A percentile compares a stretch with the other conserved stretches of the same genome.
These are phyloP conservation scores for Citropsis articulata DNA, from an alignment of 345 rosid species.

Conservation along the genomic window DNA sequence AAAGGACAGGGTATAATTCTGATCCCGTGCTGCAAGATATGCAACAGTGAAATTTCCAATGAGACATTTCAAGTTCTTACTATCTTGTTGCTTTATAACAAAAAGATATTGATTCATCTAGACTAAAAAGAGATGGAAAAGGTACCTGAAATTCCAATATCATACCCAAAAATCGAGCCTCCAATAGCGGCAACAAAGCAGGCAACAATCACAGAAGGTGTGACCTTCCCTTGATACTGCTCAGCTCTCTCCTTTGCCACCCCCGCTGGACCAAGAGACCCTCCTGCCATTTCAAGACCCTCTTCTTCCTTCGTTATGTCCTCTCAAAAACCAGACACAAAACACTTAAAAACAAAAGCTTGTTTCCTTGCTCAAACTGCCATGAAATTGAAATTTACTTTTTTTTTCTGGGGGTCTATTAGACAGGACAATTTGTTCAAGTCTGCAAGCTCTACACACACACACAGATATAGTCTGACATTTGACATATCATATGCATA, in stretches of 20 bases:
- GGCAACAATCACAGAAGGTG: conserved; percentile 60
- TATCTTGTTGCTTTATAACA: background rate
- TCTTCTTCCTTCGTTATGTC: background rate
- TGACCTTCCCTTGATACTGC: conserved; percentile 72
- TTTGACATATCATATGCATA: background rate
- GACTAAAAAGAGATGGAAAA: background rate
- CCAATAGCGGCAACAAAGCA: conserved; percentile 82
- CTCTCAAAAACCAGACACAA: conserved; percentile 2
- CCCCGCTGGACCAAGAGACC: conserved; percentile 64
- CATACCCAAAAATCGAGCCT: conserved; percentile 88
- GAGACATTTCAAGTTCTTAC: background rate
- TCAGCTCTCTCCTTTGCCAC: conserved; percentile 87
- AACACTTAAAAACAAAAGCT: background rate
- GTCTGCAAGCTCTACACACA: background rate
- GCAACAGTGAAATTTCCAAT: background rate
- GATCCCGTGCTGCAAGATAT: background rate
- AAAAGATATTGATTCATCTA: background rate
- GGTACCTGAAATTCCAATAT: conserved; percentile 85
- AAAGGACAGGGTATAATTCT: background rate
- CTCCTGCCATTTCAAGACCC: conserved; percentile 64
- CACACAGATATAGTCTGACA: too few species aligned
- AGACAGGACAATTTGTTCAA: background rate
- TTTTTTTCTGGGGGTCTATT: background rate
- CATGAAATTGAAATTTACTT: background rate
- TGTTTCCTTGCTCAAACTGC: background rate